These are phyloP conservation scores for Cystobasidium onofrii DNA, from an alignment of 768 basidiomycete genomes.

Conservation along the genomic window DNA sequence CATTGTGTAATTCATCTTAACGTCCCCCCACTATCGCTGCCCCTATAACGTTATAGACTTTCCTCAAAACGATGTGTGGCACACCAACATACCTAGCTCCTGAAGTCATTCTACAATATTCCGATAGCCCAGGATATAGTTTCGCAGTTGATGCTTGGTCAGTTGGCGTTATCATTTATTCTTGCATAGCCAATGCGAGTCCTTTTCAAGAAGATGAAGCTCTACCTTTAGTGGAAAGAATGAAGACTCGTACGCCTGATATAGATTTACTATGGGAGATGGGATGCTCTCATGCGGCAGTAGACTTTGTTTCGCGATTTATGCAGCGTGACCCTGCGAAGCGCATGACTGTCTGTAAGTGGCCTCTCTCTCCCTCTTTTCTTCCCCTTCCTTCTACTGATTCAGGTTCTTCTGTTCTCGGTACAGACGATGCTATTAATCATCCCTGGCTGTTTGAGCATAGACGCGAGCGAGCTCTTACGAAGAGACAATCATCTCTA, in stretches of 20 bases:
- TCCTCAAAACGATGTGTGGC: conserved; percentile 79
- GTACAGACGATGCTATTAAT: conserved; percentile 52
- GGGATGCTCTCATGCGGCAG: conserved; percentile 52
- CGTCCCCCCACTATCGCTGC: too few species aligned
- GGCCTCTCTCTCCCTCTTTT: not conserved
- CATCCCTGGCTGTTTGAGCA: conserved; percentile 64
- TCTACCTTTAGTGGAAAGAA: conserved; percentile 55
- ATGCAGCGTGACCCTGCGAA: conserved; percentile 57
- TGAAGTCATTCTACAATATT: conserved; percentile 65
- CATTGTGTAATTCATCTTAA: too few species aligned
- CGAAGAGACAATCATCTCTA: not conserved
- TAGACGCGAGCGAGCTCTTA: not conserved
- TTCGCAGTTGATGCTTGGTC: conserved; percentile 92
- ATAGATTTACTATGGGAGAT: conserved; percentile 52
- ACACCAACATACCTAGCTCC: conserved; percentile 73
- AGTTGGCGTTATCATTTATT: conserved; percentile 85
- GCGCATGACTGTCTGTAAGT: conserved; percentile 59
- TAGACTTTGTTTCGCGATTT: conserved; percentile 60
- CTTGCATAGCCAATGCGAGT: conserved; percentile 58
- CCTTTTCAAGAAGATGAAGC: conserved; percentile 75
- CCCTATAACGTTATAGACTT: conserved; percentile 35
- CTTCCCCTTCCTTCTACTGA: not conserved
- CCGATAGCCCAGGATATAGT: conserved; percentile 62
- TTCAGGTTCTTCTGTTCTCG: not conserved
- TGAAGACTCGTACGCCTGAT: conserved; percentile 57